Evolutionary conservation across 179 eudicot genomes (phyloP), one percentile per base, ranked within the genome.

Genomic region (Beta corolliflora): DNA sequence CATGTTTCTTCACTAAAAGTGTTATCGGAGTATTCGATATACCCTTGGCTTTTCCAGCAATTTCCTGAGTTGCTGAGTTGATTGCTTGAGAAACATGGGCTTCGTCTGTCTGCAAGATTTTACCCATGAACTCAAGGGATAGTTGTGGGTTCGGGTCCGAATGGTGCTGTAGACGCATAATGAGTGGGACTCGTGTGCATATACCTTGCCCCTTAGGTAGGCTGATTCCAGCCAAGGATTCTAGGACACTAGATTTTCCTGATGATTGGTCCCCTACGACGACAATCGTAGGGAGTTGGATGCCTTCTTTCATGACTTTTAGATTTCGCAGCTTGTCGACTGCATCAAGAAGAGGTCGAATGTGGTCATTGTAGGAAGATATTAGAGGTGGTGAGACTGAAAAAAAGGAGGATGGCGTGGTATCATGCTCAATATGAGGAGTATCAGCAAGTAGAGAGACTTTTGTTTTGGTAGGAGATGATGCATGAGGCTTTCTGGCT

Each of bases 121-220:
- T 73, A 0, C 80, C 84, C 68, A 66, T 44, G 71, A 81, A 88
- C 74, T 83, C 86, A 5, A 84, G 84, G 5, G 52, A 81, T 13
- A 87, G 85, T 44, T 77, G 45, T 0, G 92, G 77, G 9, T 80
- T 55, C 0, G 79, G 77, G 18, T 72, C 52, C 0, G 80, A 31
- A 16, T 83, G 85, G 46, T 88, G 83, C 14, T 89, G 92, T 0
- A 91, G 87, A 64, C 92, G 77, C 86, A 91, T 88, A 0, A 91
- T 89, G 14, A 91, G 87, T 0, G 94, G 94, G 14, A 89, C 92
- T 16, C 94, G 21, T 18, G 94, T 91, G 80, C 92, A 89, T 5
- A 91, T 91, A 0, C 90, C 94, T 59, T 88, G 91, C 0, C 94
- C 94, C 0, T 92, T 84, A 12, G 94, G 94, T 10, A 91, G 86